These are phyloP conservation scores for Citrullus mucosospermus DNA, from an alignment of 306 rosid species.

Conservation along the genomic window DNA sequence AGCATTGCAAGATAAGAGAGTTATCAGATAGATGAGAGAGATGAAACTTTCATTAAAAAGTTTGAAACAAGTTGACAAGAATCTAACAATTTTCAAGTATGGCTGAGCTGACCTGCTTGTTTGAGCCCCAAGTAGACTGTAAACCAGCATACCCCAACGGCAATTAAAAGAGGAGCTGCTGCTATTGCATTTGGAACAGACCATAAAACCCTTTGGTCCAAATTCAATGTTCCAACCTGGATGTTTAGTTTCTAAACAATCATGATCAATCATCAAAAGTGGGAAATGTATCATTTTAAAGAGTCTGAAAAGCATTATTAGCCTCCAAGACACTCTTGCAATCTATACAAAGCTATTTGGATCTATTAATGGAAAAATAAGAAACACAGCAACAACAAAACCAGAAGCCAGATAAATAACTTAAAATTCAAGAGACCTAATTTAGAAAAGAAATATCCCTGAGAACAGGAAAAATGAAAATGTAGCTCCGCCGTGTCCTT, in stretches of 20 bases:
- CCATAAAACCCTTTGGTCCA: neutral
- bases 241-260: neutral
- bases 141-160: neutral
- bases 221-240: constrained; percentile 5
- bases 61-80: neutral
- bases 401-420: neutral
- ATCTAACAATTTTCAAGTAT: neutral
- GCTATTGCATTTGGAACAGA: neutral
- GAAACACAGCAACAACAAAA: constrained; percentile 12
- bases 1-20: neutral
- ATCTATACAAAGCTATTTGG: constrained; percentile 20
- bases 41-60: neutral
- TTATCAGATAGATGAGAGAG: neutral
- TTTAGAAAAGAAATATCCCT: neutral
- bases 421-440: neutral
- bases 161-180: neutral
- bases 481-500: neutral
- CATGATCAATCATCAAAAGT: neutral
- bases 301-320: constrained; percentile 10
- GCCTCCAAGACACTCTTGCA: constrained; percentile 16
- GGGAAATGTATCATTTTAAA: neutral
- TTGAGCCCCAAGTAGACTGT: neutral
- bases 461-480: neutral
- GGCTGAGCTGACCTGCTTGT: neutral
- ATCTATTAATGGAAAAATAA: constrained; percentile 8